A percentile compares a stretch with the other conserved stretches of the same genome.
Evolutionary conservation across 1,139 yeast genomes (phyloP).

Genomic region (Blastobotrys capitulatus): DNA sequence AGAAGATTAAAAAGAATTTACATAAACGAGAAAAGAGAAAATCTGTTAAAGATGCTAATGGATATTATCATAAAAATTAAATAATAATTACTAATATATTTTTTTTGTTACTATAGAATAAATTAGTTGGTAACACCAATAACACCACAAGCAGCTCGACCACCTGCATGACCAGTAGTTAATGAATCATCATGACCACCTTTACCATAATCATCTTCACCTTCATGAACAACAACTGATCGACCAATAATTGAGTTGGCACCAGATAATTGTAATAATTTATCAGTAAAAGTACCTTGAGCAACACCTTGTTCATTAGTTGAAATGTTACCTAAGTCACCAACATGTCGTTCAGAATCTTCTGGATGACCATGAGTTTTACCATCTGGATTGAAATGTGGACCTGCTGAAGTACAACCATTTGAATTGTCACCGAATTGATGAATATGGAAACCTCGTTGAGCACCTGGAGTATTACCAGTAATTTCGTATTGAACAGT

Average conservation of each 20-base stretch:
- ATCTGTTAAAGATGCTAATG: conserved; percentile 68
- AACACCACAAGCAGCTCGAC: conserved; percentile 99
- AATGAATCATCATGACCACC: conserved; percentile 92
- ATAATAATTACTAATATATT: conserved; percentile 34
- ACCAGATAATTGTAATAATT: conserved; percentile 73
- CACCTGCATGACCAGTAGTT: conserved; percentile 98
- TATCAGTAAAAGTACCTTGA: conserved; percentile 79
- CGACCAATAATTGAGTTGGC: conserved; percentile 86
- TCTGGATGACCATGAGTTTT: conserved; percentile 94
- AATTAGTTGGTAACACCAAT: conserved; percentile 49
- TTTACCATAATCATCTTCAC: conserved; percentile 93
- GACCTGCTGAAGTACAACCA: conserved; percentile 98
- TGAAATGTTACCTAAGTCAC: conserved; percentile 91
- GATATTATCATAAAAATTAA: conserved; percentile 62
- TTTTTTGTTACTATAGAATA: not conserved
- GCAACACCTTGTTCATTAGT: conserved; percentile 87
- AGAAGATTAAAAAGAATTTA: conserved; percentile 71
- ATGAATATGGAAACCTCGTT: conserved; percentile 97
- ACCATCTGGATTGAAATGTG: conserved; percentile 93
- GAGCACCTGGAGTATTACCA: conserved; percentile 82
- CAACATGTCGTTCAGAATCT: conserved; percentile 88
- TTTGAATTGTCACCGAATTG: conserved; percentile 98
- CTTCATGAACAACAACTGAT: conserved; percentile 93
- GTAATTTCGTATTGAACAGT: conserved; percentile 79
- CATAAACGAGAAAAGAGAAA: conserved; percentile 66